phyloP scores from a whole-genome alignment of 208 protist species.

The Acanthamoeba rhysodes region DNA sequence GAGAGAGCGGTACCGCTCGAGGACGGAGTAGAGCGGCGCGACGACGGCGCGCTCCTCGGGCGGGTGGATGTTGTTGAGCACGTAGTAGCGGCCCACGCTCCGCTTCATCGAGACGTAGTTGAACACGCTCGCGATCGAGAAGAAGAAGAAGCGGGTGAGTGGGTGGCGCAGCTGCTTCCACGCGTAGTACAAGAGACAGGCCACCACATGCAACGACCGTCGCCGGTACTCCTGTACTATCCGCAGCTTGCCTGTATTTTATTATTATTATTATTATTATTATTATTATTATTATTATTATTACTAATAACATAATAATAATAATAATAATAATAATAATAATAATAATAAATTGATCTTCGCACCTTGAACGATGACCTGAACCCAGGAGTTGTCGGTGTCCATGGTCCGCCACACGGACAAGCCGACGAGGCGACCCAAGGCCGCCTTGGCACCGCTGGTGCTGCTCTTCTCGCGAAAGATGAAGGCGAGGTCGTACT shows the following conservation, averaged over 20 bases:
- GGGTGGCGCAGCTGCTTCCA: background rate
- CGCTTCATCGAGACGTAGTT: conserved; percentile 11
- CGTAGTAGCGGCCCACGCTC: background rate
- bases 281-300: background rate
- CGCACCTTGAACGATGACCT: conserved; percentile 32
- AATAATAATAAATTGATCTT: background rate
- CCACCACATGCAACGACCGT: conserved; percentile 32
- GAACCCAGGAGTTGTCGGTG: conserved; percentile 1
- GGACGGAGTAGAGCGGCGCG: conserved; percentile 4
- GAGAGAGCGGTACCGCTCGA: background rate
- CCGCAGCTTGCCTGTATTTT: background rate
- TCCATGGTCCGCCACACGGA: conserved; percentile 24
- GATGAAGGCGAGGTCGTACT: conserved; percentile 15
- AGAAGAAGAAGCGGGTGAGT: conserved; percentile 42
- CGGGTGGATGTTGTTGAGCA: conserved; percentile 25
- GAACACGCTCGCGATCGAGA: conserved; percentile 37
- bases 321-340: background rate
- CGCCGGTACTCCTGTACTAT: conserved; percentile 28
- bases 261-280: background rate
- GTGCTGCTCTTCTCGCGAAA: background rate
- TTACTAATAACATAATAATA: too few relatives aligned
- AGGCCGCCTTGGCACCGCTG: background rate
- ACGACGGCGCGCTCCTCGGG: background rate
- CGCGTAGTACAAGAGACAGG: background rate
- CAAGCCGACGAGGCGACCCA: conserved; percentile 2